Evolutionary conservation across 2,329 filamentous ascomycete genomes (phyloP), one percentile per base, ranked within the genome.

Genomic region (Fusarium redolens): DNA sequence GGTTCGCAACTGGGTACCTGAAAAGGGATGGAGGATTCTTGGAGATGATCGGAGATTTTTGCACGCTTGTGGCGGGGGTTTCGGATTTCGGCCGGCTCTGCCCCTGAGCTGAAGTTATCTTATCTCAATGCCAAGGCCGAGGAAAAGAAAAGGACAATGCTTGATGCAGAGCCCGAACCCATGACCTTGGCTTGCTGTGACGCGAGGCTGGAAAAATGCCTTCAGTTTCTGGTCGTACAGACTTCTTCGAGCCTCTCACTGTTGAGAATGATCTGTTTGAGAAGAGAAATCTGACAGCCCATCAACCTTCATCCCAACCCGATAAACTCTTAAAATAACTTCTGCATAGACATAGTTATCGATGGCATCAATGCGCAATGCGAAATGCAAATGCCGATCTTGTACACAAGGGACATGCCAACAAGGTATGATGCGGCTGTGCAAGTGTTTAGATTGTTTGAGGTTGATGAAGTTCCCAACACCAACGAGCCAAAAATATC

Each of bases 11-110:
- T 65, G 10, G 18, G 8, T 35, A 50, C 60, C 62, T 37, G 20
- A 51, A 67, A 45, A 37, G 44, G 62, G 38, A 65, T 65, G 58
- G 51, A 63, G 61, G 57, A 41, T 37, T 35, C 25, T 62, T n/a
- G 15, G n/a, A 18, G 44, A 62, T 15, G 20, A 43, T 67, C 64
- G 62, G 64, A 67, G 64, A 67, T 40, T 51, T 66, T 61, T 28
- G 20, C n/a, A 28, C 44, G 25, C 31, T 14, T 30, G 30, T 20
- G 25, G 64, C 56, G 44, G 61, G 47, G 33, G 22, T 37, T 66
- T 22, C 43, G 31, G 55, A 25, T 51, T 66, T 66, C 33, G 28
- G 51, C 41, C 43, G 30, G 33, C 20, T 31, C 17, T 45, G 22
- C 13, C 47, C 44, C 62, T 62, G 38, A 66, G 48, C 15, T 30